Evolutionary conservation across 805 yeast genomes (phyloP), one percentile per base, ranked within the genome.

Genomic region (Cyberlindnera maclurae): DNA sequence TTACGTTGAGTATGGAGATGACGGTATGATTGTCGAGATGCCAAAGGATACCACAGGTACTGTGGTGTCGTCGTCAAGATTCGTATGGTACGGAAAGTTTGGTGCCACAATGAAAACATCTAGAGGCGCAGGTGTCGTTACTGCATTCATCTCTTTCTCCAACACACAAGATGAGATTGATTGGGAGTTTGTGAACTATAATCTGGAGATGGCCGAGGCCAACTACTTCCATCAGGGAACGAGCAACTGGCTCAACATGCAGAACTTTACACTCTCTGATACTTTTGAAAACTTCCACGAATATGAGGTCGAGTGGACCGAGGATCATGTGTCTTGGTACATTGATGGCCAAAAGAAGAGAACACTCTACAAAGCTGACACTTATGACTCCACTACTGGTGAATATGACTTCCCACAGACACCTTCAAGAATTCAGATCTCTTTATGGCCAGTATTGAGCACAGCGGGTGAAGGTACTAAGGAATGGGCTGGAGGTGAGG

Each of bases 151-250:
- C 61, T 62, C 86, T 33, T 81, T 75, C 61, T 84, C 95, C 8
- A 82, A 84, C 57, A 86, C 81, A 30, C 78, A 82, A 67, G 97
- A 89, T 66, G 97, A 89, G 71, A 73, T 89, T 52, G 97, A 89
- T 71, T 79, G 64, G 55, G 96, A 89, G 67, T 81, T 78, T 49
- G 80, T 87, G 46, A 96, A 97, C 41, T 72, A 73, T 52, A 75
- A 82, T 52, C 62, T 84, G 52, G 70, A 70, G 26, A 57, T 62
- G 17, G 84, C 79, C 2, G 89, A 89, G 69, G 70, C 89, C 20
- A 89, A 89, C 65, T 88, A 60, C 69, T 89, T 83, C 68, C 75
- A 75, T 59, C 78, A 82, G 58, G 96, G 93, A 61, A 59, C 65
- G 26, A 67, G 77, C 54, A 73, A 83, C 65, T 84, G 78, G 63